These are phyloP conservation scores for Septoria linicola DNA, from an alignment of 2,329 filamentous ascomycete genomes.

Conservation along the genomic window DNA sequence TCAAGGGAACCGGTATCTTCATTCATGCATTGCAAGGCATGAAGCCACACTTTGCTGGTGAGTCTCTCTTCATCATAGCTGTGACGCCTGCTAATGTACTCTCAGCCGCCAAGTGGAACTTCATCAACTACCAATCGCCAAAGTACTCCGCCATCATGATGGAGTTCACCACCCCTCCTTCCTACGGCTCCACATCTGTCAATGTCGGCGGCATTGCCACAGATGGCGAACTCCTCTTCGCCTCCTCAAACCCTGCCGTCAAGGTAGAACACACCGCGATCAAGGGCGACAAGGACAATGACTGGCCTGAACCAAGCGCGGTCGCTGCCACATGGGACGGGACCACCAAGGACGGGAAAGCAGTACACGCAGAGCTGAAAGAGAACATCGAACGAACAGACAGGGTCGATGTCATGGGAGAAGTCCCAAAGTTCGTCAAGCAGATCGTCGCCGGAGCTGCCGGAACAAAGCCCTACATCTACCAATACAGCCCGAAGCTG, in stretches of 20 bases:
- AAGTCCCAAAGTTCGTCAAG: constrained; percentile 95
- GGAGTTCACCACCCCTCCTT: constrained; percentile 92
- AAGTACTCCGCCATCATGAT: constrained; percentile 87
- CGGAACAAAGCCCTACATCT: constrained; percentile 96
- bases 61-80: constrained; percentile 31
- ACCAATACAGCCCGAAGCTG: constrained; percentile 78
- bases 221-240: constrained; percentile 76
- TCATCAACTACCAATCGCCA: constrained; percentile 84
- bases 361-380: constrained; percentile 67
- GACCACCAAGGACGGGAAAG: constrained; percentile 71
- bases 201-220: constrained; percentile 79
- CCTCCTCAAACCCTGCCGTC: constrained; percentile 63
- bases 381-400: constrained; percentile 71
- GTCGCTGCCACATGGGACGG: constrained; percentile 77
- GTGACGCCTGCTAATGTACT: too few species aligned
- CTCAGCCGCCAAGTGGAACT: constrained; percentile 82
- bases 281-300: constrained; percentile 71
- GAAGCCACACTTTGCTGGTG: constrained; percentile 95
- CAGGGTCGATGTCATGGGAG: constrained; percentile 91
- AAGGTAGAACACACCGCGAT: constrained; percentile 67
- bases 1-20: constrained; percentile 77
- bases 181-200: constrained; percentile 83
- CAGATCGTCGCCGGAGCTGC: constrained; percentile 82
- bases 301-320: constrained; percentile 82
- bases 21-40: constrained; percentile 90